phyloP scores from a whole-genome alignment of 2,329 filamentous ascomycete species.

The Blastomyces silverae region DNA sequence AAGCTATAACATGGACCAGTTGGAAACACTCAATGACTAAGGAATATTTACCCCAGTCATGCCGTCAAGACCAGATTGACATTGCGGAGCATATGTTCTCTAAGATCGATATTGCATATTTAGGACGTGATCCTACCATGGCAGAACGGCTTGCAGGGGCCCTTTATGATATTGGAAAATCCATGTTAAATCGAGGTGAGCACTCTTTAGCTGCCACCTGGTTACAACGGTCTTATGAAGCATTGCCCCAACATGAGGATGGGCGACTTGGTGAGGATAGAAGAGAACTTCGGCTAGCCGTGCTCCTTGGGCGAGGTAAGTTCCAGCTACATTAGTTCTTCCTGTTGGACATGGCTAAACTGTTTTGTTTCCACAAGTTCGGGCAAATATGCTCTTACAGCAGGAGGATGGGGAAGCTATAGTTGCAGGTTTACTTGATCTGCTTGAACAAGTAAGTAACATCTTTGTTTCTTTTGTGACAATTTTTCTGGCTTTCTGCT shows the following conservation, averaged over 20 bases:
- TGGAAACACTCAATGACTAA: conserved; percentile 8
- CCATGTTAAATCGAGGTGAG: conserved; percentile 49
- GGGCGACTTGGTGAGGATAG: conserved; percentile 54
- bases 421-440: conserved; percentile 52
- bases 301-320: conserved; percentile 59
- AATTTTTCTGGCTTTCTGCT: background rate
- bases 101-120: conserved; percentile 45
- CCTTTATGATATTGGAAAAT: conserved; percentile 65
- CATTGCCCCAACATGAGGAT: conserved; percentile 44
- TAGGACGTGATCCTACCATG: conserved; percentile 43
- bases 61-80: conserved; percentile 64
- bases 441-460: conserved; percentile 46
- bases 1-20: conserved; percentile 26
- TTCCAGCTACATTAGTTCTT: conserved; percentile 32
- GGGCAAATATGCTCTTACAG: conserved; percentile 30
- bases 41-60: conserved; percentile 50
- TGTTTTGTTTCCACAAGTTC: conserved; percentile 22
- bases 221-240: conserved; percentile 61
- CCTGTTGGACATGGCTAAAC: background rate
- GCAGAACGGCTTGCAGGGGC: conserved; percentile 60
- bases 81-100: conserved; percentile 71
- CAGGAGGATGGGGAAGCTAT: conserved; percentile 43
- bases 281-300: conserved; percentile 57
- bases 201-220: conserved; percentile 58
- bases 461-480: background rate